These are phyloP conservation scores for Alternaria dauci DNA, from an alignment of 2,329 filamentous ascomycete genomes.

Conservation along the genomic window DNA sequence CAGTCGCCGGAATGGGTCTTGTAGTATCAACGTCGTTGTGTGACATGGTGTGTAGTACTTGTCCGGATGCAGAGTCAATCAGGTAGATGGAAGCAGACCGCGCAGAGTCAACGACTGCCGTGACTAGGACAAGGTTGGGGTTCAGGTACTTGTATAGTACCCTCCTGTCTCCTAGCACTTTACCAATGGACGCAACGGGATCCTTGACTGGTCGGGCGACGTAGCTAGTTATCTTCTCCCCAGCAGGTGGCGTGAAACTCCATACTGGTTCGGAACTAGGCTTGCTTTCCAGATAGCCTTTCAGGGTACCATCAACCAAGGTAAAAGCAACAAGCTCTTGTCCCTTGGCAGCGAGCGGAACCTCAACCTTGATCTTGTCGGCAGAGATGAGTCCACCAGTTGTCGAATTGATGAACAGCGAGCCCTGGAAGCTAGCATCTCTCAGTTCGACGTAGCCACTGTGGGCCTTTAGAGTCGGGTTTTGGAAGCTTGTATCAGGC, in stretches of 20 bases:
- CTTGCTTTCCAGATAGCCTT: conserved; percentile 40
- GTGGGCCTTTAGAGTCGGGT: conserved; percentile 57
- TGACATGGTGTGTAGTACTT: conserved; percentile 74
- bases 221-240: conserved; percentile 73
- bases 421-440: conserved; percentile 31
- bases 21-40: conserved; percentile 77
- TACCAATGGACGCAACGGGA: conserved; percentile 92
- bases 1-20: conserved; percentile 76
- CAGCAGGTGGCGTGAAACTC: conserved; percentile 73
- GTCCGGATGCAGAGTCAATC: conserved; percentile 85
- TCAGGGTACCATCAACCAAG: conserved; percentile 43
- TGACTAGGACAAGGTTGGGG: conserved; percentile 81
- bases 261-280: conserved; percentile 60
- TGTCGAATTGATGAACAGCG: conserved; percentile 46
- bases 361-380: conserved; percentile 23
- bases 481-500: conserved; percentile 67
- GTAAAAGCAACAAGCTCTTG: conserved; percentile 44
- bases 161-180: conserved; percentile 88
- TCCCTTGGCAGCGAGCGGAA: conserved; percentile 22
- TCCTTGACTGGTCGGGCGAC: conserved; percentile 77
- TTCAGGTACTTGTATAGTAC: conserved; percentile 98
- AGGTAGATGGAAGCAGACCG: conserved; percentile 76
- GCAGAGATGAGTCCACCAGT: conserved; percentile 40
- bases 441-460: conserved; percentile 47
- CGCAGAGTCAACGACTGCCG: conserved; percentile 67